Percentiles rank a stretch among this genome's conserved stretches.
Evolutionary conservation across 2,329 filamentous ascomycete genomes (phyloP).

Genomic region (Ophiostoma sp.): DNA sequence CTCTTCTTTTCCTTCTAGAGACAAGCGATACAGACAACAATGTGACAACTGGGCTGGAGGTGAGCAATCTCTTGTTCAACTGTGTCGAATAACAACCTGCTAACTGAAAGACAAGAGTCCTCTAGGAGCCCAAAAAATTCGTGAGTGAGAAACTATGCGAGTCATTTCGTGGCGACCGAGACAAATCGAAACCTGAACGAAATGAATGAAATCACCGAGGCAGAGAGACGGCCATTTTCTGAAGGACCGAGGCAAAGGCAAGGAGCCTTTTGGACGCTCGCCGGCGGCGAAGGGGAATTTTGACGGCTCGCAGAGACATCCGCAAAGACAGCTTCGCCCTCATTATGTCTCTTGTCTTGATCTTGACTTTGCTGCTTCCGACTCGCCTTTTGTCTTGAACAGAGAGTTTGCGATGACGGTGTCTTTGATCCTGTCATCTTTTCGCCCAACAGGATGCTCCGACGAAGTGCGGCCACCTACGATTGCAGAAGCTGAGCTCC

Average conservation of each 20-base stretch:
- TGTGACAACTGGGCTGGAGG: background rate
- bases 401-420: background rate
- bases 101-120: background rate
- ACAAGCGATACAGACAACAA: background rate
- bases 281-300: background rate
- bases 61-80: background rate
- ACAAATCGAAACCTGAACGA: conserved; percentile 16
- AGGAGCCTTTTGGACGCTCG: background rate
- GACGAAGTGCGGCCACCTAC: background rate
- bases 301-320: background rate
- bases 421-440: background rate
- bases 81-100: background rate
- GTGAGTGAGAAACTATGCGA: background rate
- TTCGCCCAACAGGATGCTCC: background rate
- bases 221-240: background rate
- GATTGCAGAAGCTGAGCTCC: background rate
- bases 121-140: background rate
- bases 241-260: background rate
- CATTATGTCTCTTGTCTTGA: background rate
- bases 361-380: background rate
- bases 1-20: background rate
- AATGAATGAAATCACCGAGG: background rate
- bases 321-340: background rate
- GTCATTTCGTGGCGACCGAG: conserved; percentile 9
- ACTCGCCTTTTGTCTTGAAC: background rate